Percentiles rank a stretch among this genome's conserved stretches.
These are phyloP conservation scores for Kodamaea leandrae DNA, from an alignment of 805 yeast genomes.

Conservation along the genomic window DNA sequence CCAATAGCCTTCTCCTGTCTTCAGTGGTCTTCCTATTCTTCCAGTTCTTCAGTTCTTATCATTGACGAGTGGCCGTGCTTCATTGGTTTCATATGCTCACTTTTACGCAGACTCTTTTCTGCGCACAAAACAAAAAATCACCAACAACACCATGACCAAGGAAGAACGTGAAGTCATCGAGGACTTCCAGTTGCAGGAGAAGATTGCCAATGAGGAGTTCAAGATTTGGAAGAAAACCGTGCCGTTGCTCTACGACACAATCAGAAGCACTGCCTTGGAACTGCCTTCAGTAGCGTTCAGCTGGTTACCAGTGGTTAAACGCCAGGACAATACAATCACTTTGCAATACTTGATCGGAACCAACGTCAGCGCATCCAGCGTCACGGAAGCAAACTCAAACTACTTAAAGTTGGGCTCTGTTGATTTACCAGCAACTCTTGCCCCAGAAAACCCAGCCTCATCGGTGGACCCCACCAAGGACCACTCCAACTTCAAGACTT, in stretches of 20 bases:
- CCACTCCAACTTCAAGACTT: constrained; percentile 39
- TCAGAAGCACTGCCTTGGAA: constrained; percentile 64
- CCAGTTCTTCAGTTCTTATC: too few relatives aligned
- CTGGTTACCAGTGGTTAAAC: constrained; percentile 52
- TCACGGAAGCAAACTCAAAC: too few relatives aligned
- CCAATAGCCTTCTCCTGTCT: too few relatives aligned
- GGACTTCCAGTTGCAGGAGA: constrained; percentile 56
- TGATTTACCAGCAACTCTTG: constrained; percentile 50
- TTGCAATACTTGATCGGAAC: constrained; percentile 50
- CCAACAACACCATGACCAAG: constrained; percentile 12
- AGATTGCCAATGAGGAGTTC: constrained; percentile 71
- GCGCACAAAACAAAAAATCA: background rate
- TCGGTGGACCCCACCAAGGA: constrained; percentile 20
- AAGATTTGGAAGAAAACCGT: constrained; percentile 80
- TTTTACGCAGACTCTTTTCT: too few relatives aligned
- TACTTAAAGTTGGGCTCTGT: constrained; percentile 43
- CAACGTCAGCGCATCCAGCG: constrained; percentile 37
- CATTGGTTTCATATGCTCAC: too few relatives aligned
- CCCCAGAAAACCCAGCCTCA: constrained; percentile 25
- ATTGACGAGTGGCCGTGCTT: too few relatives aligned
- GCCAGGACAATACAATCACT: constrained; percentile 23
- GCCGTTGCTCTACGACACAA: constrained; percentile 71
- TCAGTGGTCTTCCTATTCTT: too few relatives aligned
- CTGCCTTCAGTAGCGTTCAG: constrained; percentile 72
- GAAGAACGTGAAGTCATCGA: constrained; percentile 37